Evolutionary conservation across 352 stramenopile genomes (phyloP).

Genomic region (Phytophthora ohioensis): DNA sequence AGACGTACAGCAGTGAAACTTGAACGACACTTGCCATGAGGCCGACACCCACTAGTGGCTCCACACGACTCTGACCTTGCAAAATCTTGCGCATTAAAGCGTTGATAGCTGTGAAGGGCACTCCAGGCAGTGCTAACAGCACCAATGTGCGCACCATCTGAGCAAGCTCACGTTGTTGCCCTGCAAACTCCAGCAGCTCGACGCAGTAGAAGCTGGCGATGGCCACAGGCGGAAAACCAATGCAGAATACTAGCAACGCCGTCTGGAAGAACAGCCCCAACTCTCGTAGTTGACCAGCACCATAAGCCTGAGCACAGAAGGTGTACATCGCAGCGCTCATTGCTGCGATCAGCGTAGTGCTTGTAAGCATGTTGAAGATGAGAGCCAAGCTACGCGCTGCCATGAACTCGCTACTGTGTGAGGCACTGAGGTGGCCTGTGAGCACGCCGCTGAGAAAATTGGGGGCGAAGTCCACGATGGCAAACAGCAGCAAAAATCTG

Average conservation of each 20-base stretch:
- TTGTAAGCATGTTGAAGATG: slow-evolving; percentile 89
- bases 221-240: slow-evolving; percentile 67
- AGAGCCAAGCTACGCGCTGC: slow-evolving; percentile 73
- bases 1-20: slow-evolving; percentile 78
- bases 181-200: slow-evolving; percentile 75
- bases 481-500: slow-evolving; percentile 58
- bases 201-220: slow-evolving; percentile 82
- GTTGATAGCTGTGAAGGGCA: slow-evolving; percentile 81
- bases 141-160: slow-evolving; percentile 73
- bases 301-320: slow-evolving; percentile 84
- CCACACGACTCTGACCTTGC: slow-evolving; percentile 88
- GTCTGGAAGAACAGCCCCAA: slow-evolving; percentile 92
- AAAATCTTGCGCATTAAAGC: slow-evolving; percentile 84
- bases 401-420: slow-evolving; percentile 79
- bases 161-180: slow-evolving; percentile 75
- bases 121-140: slow-evolving; percentile 72
- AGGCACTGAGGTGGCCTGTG: slow-evolving; percentile 70
- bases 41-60: slow-evolving; percentile 83
- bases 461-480: slow-evolving; percentile 75
- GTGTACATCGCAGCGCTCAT: slow-evolving; percentile 92
- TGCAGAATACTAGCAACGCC: slow-evolving; percentile 70
- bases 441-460: slow-evolving; percentile 74
- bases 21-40: slow-evolving; percentile 86
- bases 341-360: slow-evolving; percentile 82
- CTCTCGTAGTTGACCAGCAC: slow-evolving; percentile 85